phyloP scores from a whole-genome alignment of 164 flowering plant species.

The Saururus chinensis region DNA sequence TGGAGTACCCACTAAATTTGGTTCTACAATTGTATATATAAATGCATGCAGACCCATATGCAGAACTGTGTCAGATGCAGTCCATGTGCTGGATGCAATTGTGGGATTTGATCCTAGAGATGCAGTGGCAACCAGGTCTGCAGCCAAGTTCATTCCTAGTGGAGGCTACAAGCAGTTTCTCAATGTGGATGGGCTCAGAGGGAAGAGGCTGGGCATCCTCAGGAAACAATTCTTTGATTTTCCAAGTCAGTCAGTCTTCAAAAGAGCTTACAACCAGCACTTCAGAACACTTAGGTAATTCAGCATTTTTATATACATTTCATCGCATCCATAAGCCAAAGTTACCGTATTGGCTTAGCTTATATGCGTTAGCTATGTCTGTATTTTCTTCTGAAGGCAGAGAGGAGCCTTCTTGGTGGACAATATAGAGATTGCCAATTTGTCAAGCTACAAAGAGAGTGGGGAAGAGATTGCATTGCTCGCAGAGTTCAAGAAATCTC shows the following conservation, averaged over 20 bases:
- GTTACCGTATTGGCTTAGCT: not conserved
- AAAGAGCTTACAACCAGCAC: constrained; percentile 19
- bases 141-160: constrained; percentile 37
- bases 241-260: not conserved
- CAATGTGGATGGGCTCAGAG: constrained; percentile 37
- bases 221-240: constrained; percentile 15
- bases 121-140: constrained; percentile 28
- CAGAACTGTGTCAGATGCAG: constrained; percentile 69
- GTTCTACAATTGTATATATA: no score
- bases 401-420: constrained; percentile 35
- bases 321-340: not conserved
- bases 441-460: constrained; percentile 7
- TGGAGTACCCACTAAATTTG: no score
- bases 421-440: constrained; percentile 29
- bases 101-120: constrained; percentile 49
- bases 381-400: constrained; percentile 11
- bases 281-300: constrained; percentile 26
- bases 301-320: no score
- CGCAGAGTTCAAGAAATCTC: constrained; percentile 42
- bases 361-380: not conserved
- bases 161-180: constrained; percentile 60
- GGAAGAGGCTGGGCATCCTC: constrained; percentile 43
- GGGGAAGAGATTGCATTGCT: constrained; percentile 24
- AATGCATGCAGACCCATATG: constrained; percentile 40
- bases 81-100: constrained; percentile 51